Percentiles rank a stretch among this genome's conserved stretches.
These are phyloP conservation scores for Penicillium robsamsonii DNA, from an alignment of 495 filamentous ascomycete genomes.

Conservation along the genomic window DNA sequence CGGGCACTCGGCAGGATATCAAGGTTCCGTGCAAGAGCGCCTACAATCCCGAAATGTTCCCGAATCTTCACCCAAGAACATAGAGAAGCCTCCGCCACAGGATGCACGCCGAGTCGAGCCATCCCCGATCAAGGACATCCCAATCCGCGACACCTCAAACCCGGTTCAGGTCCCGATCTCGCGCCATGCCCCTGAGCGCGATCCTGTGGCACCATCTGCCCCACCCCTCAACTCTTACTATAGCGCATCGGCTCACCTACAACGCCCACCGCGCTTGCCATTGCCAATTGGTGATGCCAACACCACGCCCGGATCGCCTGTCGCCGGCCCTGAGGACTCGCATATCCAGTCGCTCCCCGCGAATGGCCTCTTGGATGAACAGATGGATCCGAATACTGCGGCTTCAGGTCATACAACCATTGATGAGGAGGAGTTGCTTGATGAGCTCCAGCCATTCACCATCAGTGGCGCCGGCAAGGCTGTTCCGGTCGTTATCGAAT, in stretches of 20 bases:
- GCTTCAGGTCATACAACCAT: slow-evolving; percentile 66
- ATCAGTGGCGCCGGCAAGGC: slow-evolving; percentile 51
- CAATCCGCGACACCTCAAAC: slow-evolving; percentile 39
- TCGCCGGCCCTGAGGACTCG: slow-evolving; percentile 58
- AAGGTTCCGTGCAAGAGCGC: slow-evolving; percentile 38
- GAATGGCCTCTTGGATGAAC: slow-evolving; percentile 47
- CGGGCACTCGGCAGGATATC: slow-evolving; percentile 39
- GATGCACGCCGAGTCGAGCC: slow-evolving; percentile 27
- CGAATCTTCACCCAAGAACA: slow-evolving; percentile 24
- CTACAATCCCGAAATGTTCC: slow-evolving; percentile 38
- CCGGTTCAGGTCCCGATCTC: slow-evolving; percentile 52
- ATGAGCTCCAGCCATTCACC: slow-evolving; percentile 62
- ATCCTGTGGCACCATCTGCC: slow-evolving; percentile 42
- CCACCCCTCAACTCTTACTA: slow-evolving; percentile 51
- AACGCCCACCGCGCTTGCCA: slow-evolving; percentile 80
- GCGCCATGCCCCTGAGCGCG: slow-evolving; percentile 33
- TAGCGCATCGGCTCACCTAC: slow-evolving; percentile 53
- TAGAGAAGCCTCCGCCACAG: slow-evolving; percentile 23
- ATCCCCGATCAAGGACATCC: slow-evolving; percentile 23
- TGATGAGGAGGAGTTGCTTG: slow-evolving; percentile 76
- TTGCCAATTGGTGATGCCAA: slow-evolving; percentile 88
- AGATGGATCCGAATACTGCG: slow-evolving; percentile 50
- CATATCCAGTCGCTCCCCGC: slow-evolving; percentile 50
- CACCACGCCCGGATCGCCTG: slow-evolving; percentile 82
- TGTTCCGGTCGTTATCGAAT: slow-evolving; percentile 80